Percentiles rank a stretch among this genome's conserved stretches.
These are phyloP conservation scores for Colletotrichum sp. DNA, from an alignment of 2,329 filamentous ascomycete species.

Conservation along the genomic window DNA sequence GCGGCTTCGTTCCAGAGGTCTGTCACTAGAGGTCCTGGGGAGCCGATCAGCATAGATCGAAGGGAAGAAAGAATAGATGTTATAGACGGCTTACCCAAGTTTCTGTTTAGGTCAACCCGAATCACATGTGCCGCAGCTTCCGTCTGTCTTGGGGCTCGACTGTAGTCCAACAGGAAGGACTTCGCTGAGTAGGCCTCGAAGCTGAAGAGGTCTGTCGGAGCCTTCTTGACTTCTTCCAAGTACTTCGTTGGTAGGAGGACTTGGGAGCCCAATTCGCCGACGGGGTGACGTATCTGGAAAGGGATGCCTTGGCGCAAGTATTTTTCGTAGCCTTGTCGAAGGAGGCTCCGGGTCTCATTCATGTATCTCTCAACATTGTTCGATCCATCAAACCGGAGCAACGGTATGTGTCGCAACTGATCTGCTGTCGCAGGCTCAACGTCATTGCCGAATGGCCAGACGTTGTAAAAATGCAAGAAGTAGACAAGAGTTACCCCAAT, in stretches of 20 bases:
- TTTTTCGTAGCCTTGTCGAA: neutral
- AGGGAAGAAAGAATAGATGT: accelerated
- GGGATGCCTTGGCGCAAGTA: neutral
- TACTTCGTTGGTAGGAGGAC: neutral
- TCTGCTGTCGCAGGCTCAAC: neutral
- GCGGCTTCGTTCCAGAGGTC: neutral
- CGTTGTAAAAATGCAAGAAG: neutral
- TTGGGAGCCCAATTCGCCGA: neutral
- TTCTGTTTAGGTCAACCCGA: neutral
- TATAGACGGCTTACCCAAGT: neutral
- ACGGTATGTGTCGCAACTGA: neutral
- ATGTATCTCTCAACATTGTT: neutral
- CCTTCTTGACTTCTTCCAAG: neutral
- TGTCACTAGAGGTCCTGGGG: neutral
- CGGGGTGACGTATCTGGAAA: neutral
- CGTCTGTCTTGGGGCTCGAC: neutral
- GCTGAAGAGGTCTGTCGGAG: neutral
- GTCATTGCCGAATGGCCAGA: neutral
- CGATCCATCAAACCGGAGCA: neutral
- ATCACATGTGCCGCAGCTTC: neutral
- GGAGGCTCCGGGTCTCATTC: neutral
- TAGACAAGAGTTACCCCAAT: neutral
- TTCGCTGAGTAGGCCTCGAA: neutral
- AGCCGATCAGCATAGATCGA: neutral
- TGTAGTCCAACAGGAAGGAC: neutral